Percentiles rank a stretch among this genome's conserved stretches.
These are phyloP conservation scores for Opeltia flavorubescens DNA, from an alignment of 495 filamentous ascomycete species.

Conservation along the genomic window DNA sequence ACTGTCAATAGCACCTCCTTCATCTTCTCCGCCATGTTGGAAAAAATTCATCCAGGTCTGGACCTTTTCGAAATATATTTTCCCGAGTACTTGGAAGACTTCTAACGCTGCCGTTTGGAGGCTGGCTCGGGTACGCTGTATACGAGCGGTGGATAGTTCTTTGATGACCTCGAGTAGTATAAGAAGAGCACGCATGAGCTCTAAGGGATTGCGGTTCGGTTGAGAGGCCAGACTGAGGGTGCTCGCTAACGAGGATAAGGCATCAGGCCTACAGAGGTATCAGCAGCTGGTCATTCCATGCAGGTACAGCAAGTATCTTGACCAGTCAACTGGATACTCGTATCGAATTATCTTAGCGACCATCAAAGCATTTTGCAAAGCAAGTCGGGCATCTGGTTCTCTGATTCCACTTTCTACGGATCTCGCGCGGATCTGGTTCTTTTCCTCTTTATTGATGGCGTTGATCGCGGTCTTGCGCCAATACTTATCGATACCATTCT, in stretches of 20 bases:
- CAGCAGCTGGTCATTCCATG: not conserved
- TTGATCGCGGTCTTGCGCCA: constrained; percentile 66
- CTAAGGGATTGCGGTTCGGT: constrained; percentile 30
- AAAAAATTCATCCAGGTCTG: constrained; percentile 55
- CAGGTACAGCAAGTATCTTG: too few species aligned
- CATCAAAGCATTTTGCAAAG: constrained; percentile 74
- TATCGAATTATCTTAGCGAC: constrained; percentile 75
- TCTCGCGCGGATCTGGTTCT: constrained; percentile 54
- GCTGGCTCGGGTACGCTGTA: constrained; percentile 52
- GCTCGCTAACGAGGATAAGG: constrained; percentile 39
- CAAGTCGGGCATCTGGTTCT: constrained; percentile 59
- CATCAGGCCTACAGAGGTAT: constrained; percentile 31
- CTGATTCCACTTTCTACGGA: constrained; percentile 56
- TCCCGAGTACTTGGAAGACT: constrained; percentile 59
- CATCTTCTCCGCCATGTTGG: constrained; percentile 37
- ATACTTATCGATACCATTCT: constrained; percentile 88
- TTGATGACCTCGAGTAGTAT: constrained; percentile 78
- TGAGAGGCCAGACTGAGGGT: constrained; percentile 40
- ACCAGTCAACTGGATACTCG: constrained; percentile 81
- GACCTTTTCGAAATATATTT: constrained; percentile 62
- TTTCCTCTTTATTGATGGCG: constrained; percentile 61
- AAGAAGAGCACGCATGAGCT: constrained; percentile 56
- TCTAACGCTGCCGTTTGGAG: constrained; percentile 67
- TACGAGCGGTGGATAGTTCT: constrained; percentile 66
- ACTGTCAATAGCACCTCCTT: constrained; percentile 40